Evolutionary conservation across 1,139 yeast species (phyloP).

Genomic region (Lipomyces yarrowii): DNA sequence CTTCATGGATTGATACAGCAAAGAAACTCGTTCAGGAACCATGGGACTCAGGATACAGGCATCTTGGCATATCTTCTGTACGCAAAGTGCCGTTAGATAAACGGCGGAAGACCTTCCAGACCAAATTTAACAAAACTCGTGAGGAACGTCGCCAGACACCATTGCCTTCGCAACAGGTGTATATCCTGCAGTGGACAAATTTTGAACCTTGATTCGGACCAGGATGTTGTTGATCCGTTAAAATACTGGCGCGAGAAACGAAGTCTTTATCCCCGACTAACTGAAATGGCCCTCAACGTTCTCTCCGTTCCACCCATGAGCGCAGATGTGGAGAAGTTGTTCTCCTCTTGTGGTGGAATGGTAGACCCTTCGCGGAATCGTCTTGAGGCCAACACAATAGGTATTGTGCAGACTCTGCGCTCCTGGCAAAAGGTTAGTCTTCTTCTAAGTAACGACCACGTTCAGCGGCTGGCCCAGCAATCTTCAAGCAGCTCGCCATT

Average conservation of each 20-base stretch:
- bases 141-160: neutral
- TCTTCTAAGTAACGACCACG: no score
- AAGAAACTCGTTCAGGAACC: neutral
- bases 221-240: conserved; percentile 1
- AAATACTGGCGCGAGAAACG: neutral
- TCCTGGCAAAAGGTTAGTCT: no score
- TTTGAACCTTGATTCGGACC: neutral
- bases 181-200: neutral
- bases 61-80: neutral
- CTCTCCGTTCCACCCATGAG: conserved; percentile 1
- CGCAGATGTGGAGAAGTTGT: no score
- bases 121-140: neutral
- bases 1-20: neutral
- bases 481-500: no score
- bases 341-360: no score
- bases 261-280: neutral
- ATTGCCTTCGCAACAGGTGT: neutral
- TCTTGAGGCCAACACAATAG: no score
- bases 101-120: neutral
- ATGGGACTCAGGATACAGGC: conserved; percentile 1
- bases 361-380: no score
- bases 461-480: no score
- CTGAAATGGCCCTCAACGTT: neutral
- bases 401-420: no score
- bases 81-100: neutral